Evolutionary conservation across 176 grass and related monocot genomes (phyloP).

Genomic region (Phyllostachys edulis): DNA sequence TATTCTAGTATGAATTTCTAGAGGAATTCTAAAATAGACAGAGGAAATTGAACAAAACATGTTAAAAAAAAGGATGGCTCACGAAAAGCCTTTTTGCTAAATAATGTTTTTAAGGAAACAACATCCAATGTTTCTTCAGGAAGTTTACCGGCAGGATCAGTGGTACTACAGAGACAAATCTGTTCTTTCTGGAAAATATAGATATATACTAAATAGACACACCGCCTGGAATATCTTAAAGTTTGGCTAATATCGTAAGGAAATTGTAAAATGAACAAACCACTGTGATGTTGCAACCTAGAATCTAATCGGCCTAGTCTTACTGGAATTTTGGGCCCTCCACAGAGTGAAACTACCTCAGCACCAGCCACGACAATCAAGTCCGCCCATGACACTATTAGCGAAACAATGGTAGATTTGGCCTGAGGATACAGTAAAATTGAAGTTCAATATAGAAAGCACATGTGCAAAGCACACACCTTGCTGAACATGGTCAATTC

Average conservation of each 20-base stretch:
- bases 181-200: slow-evolving; percentile 27
- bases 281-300: slow-evolving; percentile 53
- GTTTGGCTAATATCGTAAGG: not conserved
- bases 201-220: not conserved
- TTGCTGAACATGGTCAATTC: slow-evolving; percentile 59
- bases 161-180: slow-evolving; percentile 43
- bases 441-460: slow-evolving; percentile 17
- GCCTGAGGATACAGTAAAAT: slow-evolving; percentile 19
- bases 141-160: slow-evolving; percentile 80
- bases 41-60: too few relatives aligned
- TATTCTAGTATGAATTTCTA: too few relatives aligned
- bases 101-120: slow-evolving; percentile 60
- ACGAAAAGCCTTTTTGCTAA: slow-evolving; percentile 66
- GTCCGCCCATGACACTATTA: slow-evolving; percentile 90
- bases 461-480: slow-evolving; percentile 44
- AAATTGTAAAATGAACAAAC: slow-evolving; percentile 25
- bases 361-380: slow-evolving; percentile 94
- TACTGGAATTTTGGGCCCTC: slow-evolving; percentile 77
- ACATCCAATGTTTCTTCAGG: slow-evolving; percentile 87
- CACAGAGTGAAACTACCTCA: slow-evolving; percentile 80
- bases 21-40: too few relatives aligned
- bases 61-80: too few relatives aligned
- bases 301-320: slow-evolving; percentile 82
- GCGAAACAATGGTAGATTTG: slow-evolving; percentile 14
- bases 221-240: not conserved